These are phyloP conservation scores for Crithidia thermophila DNA, from an alignment of 208 protist genomes.

Conservation along the genomic window DNA sequence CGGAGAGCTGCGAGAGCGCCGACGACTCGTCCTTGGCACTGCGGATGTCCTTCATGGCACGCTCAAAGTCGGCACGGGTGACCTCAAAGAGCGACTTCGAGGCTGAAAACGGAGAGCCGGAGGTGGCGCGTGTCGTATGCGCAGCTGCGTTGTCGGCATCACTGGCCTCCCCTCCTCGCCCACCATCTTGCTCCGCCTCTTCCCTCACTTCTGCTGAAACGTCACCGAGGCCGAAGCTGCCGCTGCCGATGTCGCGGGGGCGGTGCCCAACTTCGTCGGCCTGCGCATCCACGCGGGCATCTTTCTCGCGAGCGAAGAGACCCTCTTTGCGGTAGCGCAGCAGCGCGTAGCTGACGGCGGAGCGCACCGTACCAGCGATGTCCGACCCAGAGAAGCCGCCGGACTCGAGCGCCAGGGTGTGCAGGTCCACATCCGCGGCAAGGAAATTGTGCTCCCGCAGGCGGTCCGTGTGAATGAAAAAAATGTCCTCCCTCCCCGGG, in stretches of 20 bases:
- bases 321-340: slow-evolving; percentile 52
- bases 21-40: slow-evolving; percentile 42
- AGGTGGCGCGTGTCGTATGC: neutral
- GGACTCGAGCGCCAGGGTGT: slow-evolving; percentile 90
- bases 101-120: neutral
- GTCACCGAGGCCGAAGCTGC: neutral
- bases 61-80: slow-evolving; percentile 28
- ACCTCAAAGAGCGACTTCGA: slow-evolving; percentile 6
- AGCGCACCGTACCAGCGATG: slow-evolving; percentile 83
- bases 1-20: slow-evolving; percentile 25
- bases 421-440: slow-evolving; percentile 82
- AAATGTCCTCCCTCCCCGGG: slow-evolving; percentile 85
- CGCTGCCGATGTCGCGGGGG: neutral
- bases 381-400: slow-evolving; percentile 98
- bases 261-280: neutral
- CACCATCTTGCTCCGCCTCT: slow-evolving; percentile 9
- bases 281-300: neutral
- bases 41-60: slow-evolving; percentile 47
- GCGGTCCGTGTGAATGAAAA: slow-evolving; percentile 90
- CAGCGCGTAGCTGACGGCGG: slow-evolving; percentile 84
- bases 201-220: neutral
- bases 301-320: no score
- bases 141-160: neutral
- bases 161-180: slow-evolving; percentile 12
- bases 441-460: slow-evolving; percentile 90